Evolutionary conservation across 352 stramenopile species (phyloP), one percentile per base, ranked within the genome.

Genomic region (Blastocystis sp.): DNA sequence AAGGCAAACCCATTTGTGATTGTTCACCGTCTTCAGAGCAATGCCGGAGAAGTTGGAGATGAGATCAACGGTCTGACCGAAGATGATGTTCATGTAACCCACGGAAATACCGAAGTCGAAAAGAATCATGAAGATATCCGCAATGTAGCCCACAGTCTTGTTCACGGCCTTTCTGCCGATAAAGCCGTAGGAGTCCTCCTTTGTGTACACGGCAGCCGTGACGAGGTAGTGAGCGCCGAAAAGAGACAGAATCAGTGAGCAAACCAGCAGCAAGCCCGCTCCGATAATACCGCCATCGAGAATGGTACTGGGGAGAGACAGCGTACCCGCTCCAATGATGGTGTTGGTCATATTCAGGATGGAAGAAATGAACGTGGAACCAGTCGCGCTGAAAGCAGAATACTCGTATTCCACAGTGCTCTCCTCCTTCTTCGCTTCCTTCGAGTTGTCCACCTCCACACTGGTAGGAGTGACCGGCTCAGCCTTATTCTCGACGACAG

Each of bases 61-160:
- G 14, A 84, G 74, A 84, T 84, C 59, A 52, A 71, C 43, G 3
- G 45, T 24, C 21, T 84, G 59, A 2, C 28, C 3, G 74, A 84
- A 84, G 45, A 84, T 3, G 28, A 84, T 84, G 48, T 38, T 38
- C 6, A 71, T 24, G 19, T 84, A 77, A 2, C 4, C 66, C 19
- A 77, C 43, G n/a, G 66, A 77, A 21, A 77, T 59, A 61, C 66
- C 66, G 2, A 77, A 19, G 45, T 77, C 66, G 19, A 77, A 77
- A 21, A 77, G 9, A 60, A 77, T 77, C 28, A 77, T 59, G 10
- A 2, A 3, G 66, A 77, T 61, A 77, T 77, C 66, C 54, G 4
- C 66, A 40, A 77, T 34, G 3, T 34, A 34, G 24, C 66, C 66
- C 43, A 54, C 66, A 21, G 19, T 11, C 21, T 28, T 14, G 17